Evolutionary conservation across 2,329 filamentous ascomycete species (phyloP).

Genomic region (Karstenula rhodostoma): DNA sequence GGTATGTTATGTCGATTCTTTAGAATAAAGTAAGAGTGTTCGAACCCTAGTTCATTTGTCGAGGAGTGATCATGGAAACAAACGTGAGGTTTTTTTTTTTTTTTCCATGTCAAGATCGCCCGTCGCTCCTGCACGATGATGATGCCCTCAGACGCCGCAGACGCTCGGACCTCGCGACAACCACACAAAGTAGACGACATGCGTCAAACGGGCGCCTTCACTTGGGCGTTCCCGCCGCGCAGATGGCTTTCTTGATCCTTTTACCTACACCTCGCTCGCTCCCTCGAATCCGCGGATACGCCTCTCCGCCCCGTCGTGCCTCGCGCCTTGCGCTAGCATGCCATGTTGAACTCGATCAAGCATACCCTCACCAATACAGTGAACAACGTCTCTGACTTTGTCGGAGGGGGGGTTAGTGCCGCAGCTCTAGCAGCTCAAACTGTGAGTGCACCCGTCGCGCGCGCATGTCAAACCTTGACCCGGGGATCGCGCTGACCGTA

Average conservation of each 20-base stretch:
- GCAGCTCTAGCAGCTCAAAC: background rate
- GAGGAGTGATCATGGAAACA: background rate
- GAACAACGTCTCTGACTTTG: slow-evolving; percentile 2
- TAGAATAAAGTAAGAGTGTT: too few relatives aligned
- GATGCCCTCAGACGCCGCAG: background rate
- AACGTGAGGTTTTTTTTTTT: background rate
- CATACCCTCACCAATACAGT: background rate
- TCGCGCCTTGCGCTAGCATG: slow-evolving; percentile 8
- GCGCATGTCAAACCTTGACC: background rate
- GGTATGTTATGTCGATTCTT: too few relatives aligned
- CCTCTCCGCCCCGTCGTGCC: slow-evolving; percentile 1
- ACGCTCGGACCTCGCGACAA: background rate
- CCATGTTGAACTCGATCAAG: slow-evolving; percentile 8
- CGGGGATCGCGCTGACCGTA: background rate
- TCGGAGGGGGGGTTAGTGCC: slow-evolving; percentile 5
- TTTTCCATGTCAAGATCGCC: background rate
- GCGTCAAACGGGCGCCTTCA: slow-evolving; percentile 6
- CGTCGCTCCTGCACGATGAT: background rate
- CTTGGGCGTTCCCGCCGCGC: slow-evolving; percentile 2
- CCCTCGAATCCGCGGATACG: too few relatives aligned
- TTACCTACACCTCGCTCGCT: background rate
- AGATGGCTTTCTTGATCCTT: slow-evolving; percentile 9
- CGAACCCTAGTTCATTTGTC: too few relatives aligned
- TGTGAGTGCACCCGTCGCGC: background rate
- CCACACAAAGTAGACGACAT: slow-evolving; percentile 6